Percentiles rank a stretch among this genome's conserved stretches.
Conservation (phyloP, 805 yeast genomes). For the Candida railenensis region DNA sequence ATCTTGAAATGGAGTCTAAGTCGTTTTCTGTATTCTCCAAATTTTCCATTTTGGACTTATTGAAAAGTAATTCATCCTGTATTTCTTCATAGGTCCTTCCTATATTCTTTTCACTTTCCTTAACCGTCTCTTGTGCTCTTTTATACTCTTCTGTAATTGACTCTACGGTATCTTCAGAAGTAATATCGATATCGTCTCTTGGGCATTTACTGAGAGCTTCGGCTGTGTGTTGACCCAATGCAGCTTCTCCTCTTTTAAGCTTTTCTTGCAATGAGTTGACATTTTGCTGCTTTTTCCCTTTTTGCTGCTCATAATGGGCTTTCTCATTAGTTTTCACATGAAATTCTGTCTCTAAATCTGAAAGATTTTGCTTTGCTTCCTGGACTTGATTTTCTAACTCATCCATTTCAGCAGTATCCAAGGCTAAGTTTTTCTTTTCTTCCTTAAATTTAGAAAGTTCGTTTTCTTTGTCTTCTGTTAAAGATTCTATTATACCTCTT, state of each 20-base stretch:
- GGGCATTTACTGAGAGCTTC: conserved; percentile 44
- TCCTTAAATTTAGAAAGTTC: conserved; percentile 11
- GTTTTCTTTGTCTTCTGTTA: conserved; percentile 20
- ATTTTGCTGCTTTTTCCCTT: conserved; percentile 11
- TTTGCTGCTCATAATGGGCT: conserved; percentile 8
- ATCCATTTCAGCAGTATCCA: conserved; percentile 14
- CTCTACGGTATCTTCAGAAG: conserved; percentile 42
- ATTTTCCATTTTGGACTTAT: conserved; percentile 41
- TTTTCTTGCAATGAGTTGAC: conserved; percentile 14
- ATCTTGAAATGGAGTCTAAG: conserved; percentile 24
- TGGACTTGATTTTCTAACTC: conserved; percentile 12
- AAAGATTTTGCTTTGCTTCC: conserved; percentile 13
- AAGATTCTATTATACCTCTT: conserved; percentile 27
- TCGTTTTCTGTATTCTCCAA: conserved; percentile 41
- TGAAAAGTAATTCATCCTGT: conserved; percentile 42
- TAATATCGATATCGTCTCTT: conserved; percentile 42
- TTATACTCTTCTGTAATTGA: conserved; percentile 50
- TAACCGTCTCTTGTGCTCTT: conserved; percentile 45
- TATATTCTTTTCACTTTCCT: conserved; percentile 50
- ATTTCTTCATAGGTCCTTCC: conserved; percentile 60
- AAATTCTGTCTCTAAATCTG: conserved; percentile 16
- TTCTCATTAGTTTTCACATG: conserved; percentile 10
- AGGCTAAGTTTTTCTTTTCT: conserved; percentile 13
- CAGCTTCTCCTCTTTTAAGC: conserved; percentile 12
- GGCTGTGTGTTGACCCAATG: conserved; percentile 14